Base-by-base conservation (phyloP, 106 monocot genomes). In the Cymbidium sinense region DNA sequence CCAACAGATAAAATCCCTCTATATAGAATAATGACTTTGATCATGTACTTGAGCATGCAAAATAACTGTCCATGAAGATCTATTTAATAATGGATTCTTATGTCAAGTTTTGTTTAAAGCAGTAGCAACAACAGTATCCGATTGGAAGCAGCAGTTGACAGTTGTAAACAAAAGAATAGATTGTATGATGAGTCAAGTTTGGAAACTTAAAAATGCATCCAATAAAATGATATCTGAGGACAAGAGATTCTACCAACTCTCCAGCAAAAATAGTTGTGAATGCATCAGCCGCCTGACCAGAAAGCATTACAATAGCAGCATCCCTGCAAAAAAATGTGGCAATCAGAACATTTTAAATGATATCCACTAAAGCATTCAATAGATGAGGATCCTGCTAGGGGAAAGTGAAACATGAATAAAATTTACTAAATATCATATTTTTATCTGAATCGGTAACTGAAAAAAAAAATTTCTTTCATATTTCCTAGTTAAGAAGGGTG, bases 251-350 rank as follows among this genome's bases (percentile, higher is more conserved):
- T 92, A 95, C 95, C 95, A 92, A 55, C 81, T 90, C 95, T 77
- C 95, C 95, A 75, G 84, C 83, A 82, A 92, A 90, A n/a, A 95
- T 81, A 27, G 95, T 95, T 79, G 92, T 52, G 65, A 95, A 90
- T 35, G 83, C 95, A 88, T 95, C 95, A 74, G 95, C 95, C 70
- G 84, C 77, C 85, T 95, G 95, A 75, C 95, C 95, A 81, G 92
- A 86, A 67, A 95, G 95, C 95, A 95, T 95, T 21, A 95, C 95
- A 84, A 87, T 74, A 35, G 95, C 86, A 43, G 95, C 95, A 84
- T 95, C 79, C 81, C 95, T 95, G 81, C 44, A 74, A 44, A 74
- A 41, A 37, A 74, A 43, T 44, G 43, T 44, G 11, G 44, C 13
- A 28, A 27, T 36, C 27, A 43, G 47, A 74, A 74, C 21, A 43